Conservation (phyloP, 2,329 filamentous ascomycete genomes). For the Pyricularia pennisetigena region DNA sequence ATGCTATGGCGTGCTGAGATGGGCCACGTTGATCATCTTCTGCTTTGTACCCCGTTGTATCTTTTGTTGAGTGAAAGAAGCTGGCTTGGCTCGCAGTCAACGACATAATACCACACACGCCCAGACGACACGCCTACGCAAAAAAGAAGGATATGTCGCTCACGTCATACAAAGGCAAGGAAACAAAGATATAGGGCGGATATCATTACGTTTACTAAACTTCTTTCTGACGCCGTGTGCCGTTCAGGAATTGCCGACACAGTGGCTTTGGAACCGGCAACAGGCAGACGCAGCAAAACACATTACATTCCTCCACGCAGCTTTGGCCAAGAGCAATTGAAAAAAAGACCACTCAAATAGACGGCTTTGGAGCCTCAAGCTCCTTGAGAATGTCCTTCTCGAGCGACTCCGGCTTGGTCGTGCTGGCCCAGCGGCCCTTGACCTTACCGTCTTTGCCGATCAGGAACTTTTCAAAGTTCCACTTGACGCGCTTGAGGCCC, state of each 20-base stretch:
- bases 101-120: not conserved
- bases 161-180: not conserved
- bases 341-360: not conserved
- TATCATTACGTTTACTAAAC: not conserved
- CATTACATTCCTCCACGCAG: not conserved
- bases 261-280: not conserved
- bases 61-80: not conserved
- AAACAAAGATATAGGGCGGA: not conserved
- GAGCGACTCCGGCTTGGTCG: slow-evolving; percentile 73
- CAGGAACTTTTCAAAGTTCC: slow-evolving; percentile 99
- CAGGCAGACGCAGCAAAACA: not conserved
- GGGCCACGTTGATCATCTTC: not conserved
- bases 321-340: not conserved
- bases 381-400: slow-evolving; percentile 69
- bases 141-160: not conserved
- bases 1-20: not conserved
- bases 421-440: slow-evolving; percentile 77
- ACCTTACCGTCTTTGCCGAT: slow-evolving; percentile 79
- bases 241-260: not conserved
- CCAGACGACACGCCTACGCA: not conserved
- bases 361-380: slow-evolving; percentile 32
- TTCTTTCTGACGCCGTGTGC: not conserved
- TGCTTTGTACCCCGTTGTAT: not conserved
- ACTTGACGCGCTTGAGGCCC: slow-evolving; percentile 88
- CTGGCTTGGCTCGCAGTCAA: not conserved